Conservation (phyloP, 306 rosid genomes). For the Cicer cuneatum region DNA sequence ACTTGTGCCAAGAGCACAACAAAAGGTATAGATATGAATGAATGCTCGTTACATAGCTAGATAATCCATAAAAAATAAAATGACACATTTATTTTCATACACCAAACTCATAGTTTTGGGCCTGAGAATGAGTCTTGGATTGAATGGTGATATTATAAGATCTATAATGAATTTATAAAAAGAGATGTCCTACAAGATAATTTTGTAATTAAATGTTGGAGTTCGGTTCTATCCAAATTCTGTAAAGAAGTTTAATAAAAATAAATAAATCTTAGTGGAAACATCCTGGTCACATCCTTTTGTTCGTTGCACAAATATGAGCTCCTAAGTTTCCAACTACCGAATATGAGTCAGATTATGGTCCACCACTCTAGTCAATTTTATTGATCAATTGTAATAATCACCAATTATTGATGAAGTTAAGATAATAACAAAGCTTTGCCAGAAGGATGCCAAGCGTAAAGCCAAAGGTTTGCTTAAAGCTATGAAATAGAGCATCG, state of each 20-base stretch:
- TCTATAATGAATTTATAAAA: too few species aligned
- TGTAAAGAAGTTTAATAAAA: not conserved
- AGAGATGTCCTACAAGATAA: too few species aligned
- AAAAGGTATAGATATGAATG: too few species aligned
- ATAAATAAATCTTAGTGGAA: not conserved
- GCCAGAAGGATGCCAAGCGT: constrained; percentile 36
- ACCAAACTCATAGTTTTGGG: too few species aligned
- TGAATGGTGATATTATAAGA: too few species aligned
- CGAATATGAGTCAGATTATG: constrained; percentile 37
- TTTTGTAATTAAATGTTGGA: too few species aligned
- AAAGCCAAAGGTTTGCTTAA: constrained; percentile 30
- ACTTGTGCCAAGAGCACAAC: too few species aligned
- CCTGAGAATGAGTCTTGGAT: too few species aligned
- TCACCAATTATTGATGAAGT: constrained; percentile 36
- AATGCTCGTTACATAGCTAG: too few species aligned
- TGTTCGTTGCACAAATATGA: constrained; percentile 18
- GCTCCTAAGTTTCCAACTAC: constrained; percentile 37
- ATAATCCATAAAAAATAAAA: too few species aligned
- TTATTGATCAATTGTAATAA: constrained; percentile 26
- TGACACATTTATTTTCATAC: too few species aligned
- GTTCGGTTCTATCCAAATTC: not conserved
- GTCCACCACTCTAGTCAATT: constrained; percentile 34
- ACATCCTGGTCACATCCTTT: constrained; percentile 21
- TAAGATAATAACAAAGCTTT: constrained; percentile 11
- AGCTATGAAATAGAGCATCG: constrained; percentile 17